Evolutionary conservation across 2,329 filamentous ascomycete genomes (phyloP).

Genomic region (Graphilbum sp.): DNA sequence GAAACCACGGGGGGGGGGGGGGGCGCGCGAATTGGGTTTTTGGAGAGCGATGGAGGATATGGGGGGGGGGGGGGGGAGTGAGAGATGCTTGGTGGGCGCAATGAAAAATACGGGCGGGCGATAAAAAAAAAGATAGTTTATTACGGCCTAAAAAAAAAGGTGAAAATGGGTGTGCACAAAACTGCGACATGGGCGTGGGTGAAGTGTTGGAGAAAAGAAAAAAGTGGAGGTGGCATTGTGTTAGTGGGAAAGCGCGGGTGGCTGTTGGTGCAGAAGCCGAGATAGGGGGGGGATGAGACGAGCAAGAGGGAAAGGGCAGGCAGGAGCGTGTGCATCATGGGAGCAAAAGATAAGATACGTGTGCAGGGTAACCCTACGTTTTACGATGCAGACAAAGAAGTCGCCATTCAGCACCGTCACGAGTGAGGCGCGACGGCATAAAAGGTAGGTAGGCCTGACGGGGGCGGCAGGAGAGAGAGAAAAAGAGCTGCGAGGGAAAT

Average conservation of each 20-base stretch:
- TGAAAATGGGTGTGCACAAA: background rate
- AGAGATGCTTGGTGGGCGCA: background rate
- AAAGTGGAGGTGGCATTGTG: background rate
- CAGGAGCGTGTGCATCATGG: too few species aligned
- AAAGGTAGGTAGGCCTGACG: too few species aligned
- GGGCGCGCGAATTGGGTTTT: constrained; percentile 1
- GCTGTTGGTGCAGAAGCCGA: background rate
- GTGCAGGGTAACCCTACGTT: too few species aligned
- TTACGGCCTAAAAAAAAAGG: background rate
- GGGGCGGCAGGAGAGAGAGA: too few species aligned
- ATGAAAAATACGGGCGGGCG: background rate
- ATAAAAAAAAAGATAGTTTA: background rate
- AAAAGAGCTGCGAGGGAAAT: too few species aligned
- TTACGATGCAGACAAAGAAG: too few species aligned
- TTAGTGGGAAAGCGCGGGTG: too few species aligned
- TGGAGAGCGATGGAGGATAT: background rate
- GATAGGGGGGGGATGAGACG: background rate
- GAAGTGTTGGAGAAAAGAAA: background rate
- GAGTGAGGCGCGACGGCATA: too few species aligned
- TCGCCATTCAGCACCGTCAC: too few species aligned
- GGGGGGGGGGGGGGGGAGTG: background rate
- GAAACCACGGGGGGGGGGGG: background rate
- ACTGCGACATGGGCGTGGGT: background rate
- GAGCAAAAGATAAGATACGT: too few species aligned
- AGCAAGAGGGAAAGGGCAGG: background rate